Conservation (phyloP, 768 basidiomycete genomes). For the Harrya chromipes region DNA sequence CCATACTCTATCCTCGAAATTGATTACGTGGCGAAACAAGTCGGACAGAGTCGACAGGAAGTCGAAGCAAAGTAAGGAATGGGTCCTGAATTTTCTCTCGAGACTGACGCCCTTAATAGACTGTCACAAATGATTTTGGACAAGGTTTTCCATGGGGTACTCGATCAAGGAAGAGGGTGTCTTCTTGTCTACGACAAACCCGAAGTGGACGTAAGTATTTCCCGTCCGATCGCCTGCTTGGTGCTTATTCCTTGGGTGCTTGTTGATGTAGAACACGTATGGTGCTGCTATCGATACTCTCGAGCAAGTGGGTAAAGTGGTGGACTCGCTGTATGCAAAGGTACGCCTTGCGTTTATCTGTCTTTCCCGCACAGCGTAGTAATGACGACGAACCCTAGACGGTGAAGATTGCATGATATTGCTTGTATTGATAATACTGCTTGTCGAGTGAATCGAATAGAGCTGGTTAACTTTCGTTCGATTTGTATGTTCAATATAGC, state of each 20-base stretch:
- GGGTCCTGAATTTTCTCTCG: not conserved
- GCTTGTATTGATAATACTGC: not conserved
- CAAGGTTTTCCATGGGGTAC: slow-evolving; percentile 88
- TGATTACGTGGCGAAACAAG: slow-evolving; percentile 79
- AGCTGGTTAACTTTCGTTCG: not conserved
- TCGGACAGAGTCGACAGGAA: slow-evolving; percentile 81
- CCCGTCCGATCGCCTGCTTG: not conserved
- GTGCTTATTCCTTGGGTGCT: slow-evolving; percentile 5
- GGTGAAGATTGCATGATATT: slow-evolving; percentile 40
- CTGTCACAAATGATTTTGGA: slow-evolving; percentile 98
- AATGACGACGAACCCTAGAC: slow-evolving; percentile 28
- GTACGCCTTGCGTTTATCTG: slow-evolving; percentile 25
- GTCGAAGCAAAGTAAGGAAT: slow-evolving; percentile 84
- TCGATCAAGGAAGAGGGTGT: slow-evolving; percentile 95
- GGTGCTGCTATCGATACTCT: slow-evolving; percentile 86
- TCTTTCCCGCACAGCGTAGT: not conserved
- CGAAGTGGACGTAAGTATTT: slow-evolving; percentile 70
- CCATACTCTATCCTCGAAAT: slow-evolving; percentile 94
- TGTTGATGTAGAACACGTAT: slow-evolving; percentile 66
- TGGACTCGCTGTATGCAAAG: slow-evolving; percentile 90
- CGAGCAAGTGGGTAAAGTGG: slow-evolving; percentile 90
- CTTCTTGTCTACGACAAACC: slow-evolving; percentile 87
- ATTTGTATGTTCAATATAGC: not conserved
- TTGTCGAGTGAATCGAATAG: not conserved
- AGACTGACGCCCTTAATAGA: slow-evolving; percentile 38